Evolutionary conservation across 2,329 filamentous ascomycete genomes (phyloP).

Genomic region (Cryphonectria japonica): DNA sequence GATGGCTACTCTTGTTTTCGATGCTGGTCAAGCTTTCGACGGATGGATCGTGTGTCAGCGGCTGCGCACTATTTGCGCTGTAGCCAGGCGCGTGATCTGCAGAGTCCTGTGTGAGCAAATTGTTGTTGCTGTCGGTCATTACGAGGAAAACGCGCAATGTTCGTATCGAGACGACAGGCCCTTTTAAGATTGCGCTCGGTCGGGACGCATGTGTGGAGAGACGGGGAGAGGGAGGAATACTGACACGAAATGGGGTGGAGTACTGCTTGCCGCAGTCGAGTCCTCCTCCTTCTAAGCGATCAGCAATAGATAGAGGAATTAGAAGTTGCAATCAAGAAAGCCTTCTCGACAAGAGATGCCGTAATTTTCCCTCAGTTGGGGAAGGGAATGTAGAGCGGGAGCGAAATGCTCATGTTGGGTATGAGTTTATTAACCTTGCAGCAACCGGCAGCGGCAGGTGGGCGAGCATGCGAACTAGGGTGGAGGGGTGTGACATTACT

Average conservation of each 20-base stretch:
- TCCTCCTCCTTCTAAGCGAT: neutral
- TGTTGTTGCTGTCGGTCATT: neutral
- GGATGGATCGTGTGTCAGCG: neutral
- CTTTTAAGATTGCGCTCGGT: slow-evolving; percentile 3
- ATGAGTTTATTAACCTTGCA: neutral
- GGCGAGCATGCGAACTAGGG: neutral
- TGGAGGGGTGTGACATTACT: neutral
- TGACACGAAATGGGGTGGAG: neutral
- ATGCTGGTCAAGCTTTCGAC: neutral
- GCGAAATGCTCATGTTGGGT: neutral
- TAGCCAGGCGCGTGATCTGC: slow-evolving; percentile 1
- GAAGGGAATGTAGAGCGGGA: slow-evolving; percentile 1
- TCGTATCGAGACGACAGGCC: slow-evolving; percentile 1
- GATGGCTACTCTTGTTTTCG: neutral
- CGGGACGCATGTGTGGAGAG: neutral
- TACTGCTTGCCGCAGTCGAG: neutral
- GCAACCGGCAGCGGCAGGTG: slow-evolving; percentile 1
- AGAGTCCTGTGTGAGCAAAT: neutral
- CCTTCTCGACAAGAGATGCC: neutral
- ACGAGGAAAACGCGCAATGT: neutral
- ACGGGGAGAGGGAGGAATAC: neutral
- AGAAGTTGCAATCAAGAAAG: neutral
- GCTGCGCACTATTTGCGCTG: neutral
- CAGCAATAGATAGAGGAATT: neutral
- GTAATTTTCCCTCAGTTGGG: neutral